These are phyloP conservation scores for Meredithiella fracta DNA, from an alignment of 2,329 filamentous ascomycete genomes.

Conservation along the genomic window DNA sequence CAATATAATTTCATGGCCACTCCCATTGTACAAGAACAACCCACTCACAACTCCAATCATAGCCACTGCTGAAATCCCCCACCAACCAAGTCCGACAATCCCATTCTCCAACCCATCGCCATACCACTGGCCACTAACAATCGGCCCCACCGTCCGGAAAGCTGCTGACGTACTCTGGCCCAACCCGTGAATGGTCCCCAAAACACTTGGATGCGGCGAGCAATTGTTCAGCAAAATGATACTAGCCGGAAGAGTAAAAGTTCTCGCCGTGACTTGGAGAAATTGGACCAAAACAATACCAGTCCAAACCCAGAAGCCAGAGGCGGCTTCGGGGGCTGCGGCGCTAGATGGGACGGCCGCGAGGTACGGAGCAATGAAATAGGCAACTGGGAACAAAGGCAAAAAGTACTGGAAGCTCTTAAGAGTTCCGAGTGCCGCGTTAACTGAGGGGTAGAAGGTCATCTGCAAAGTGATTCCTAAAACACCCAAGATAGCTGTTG, in stretches of 20 bases:
- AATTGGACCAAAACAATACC: conserved; percentile 45
- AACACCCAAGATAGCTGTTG: conserved; percentile 51
- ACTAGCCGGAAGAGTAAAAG: conserved; percentile 45
- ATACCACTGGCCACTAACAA: conserved; percentile 33
- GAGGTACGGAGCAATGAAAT: conserved; percentile 51
- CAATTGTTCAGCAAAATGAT: conserved; percentile 46
- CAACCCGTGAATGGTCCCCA: conserved; percentile 40
- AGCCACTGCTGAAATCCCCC: conserved; percentile 33
- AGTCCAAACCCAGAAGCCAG: conserved; percentile 39
- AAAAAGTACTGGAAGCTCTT: conserved; percentile 49
- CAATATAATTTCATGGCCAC: conserved; percentile 41
- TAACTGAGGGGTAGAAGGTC: conserved; percentile 48
- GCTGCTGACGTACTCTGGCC: conserved; percentile 34
- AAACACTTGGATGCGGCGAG: conserved; percentile 39
- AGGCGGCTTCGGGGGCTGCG: conserved; percentile 26
- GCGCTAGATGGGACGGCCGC: conserved; percentile 40
- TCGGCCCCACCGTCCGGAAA: conserved; percentile 34
- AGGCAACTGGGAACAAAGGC: conserved; percentile 50
- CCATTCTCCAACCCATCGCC: conserved; percentile 29
- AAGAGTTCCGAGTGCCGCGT: conserved; percentile 48
- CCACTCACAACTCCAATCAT: conserved; percentile 40
- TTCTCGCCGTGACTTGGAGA: conserved; percentile 56
- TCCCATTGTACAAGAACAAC: conserved; percentile 47
- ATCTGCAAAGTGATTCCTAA: conserved; percentile 55
- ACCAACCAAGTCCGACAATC: conserved; percentile 32